Conservation (phyloP, 2,329 filamentous ascomycete species). For the Trichoderma breve region DNA sequence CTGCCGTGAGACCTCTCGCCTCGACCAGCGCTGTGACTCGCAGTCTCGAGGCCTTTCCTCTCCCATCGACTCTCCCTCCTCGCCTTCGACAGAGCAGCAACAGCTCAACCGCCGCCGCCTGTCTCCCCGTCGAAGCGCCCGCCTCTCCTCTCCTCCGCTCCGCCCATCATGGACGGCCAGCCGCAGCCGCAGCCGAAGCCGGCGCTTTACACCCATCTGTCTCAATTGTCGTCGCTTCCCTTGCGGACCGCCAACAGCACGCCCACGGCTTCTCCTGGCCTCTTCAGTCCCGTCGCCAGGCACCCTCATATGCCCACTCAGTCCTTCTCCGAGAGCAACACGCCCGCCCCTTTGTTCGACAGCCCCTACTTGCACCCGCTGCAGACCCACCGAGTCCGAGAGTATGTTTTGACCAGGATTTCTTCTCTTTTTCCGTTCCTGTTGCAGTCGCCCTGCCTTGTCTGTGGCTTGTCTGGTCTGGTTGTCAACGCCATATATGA, state of each 20-base stretch:
- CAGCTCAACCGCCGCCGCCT: background rate
- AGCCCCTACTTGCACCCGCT: conserved; percentile 68
- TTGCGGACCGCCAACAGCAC: conserved; percentile 54
- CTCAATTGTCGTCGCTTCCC: conserved; percentile 40
- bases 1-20: conserved; percentile 7
- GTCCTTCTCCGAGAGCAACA: conserved; percentile 53
- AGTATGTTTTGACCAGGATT: conserved; percentile 54
- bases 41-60: conserved; percentile 10
- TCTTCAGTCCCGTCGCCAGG: conserved; percentile 55
- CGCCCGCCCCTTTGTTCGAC: conserved; percentile 47
- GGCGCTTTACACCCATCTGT: conserved; percentile 34
- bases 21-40: conserved; percentile 14
- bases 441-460: background rate
- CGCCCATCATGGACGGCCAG: conserved; percentile 20
- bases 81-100: background rate
- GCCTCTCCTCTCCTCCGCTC: background rate
- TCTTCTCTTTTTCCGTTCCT: conserved; percentile 1
- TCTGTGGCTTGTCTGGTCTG: background rate
- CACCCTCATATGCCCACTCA: conserved; percentile 39
- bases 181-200: conserved; percentile 22
- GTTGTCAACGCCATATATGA: background rate
- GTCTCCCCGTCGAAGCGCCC: background rate
- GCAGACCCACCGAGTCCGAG: conserved; percentile 71
- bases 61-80: background rate
- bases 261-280: conserved; percentile 59